Base-by-base conservation (phyloP, 1,284 basidiomycete genomes). In the Coniferiporia sulphurascens region DNA sequence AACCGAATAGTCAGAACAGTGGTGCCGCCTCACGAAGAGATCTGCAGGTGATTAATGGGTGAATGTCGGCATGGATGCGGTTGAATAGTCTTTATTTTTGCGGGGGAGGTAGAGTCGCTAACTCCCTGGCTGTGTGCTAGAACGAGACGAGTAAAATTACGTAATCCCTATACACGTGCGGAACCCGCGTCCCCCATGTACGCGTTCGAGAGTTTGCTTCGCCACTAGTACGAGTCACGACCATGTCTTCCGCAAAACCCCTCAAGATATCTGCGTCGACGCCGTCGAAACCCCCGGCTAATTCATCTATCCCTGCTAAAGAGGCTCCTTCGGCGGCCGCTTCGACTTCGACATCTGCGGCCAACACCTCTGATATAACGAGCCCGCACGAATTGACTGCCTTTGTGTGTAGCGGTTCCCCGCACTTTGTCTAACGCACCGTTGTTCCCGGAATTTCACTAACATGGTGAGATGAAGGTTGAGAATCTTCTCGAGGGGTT, bases 311-410 rank as follows among this genome's bases (percentile, higher is more conserved):
- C 13, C 58, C 61, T 15, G 56, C 58, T 12, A 55, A 58, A 19
- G 56, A 58, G 22, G 38, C 38, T 10, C 36, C 48, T 8, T 5
- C 50, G 17, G 36, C 59, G 19, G 19, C 34, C 17, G 49, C 22
- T n/a, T 45, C 53, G 19, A 35, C 50, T 17, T 57, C 59, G 17
- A 46, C 77, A 44, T 56, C 59, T 46, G 52, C 61, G 41, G 21
- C 59, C 19, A 75, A 73, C 55, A 74, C 80, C 3, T 70, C 72
- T 57, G 86, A 89, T 66, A 89, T 89, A 48, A 89, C 88, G 1
- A 89, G 87, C 65, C 89, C 89, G 2, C 89, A 92, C 69, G 89
- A 92, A 67, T 72, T 92, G 63, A 92, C 90, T 27, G 88, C 87
- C 27, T 92, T 90, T 72, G 90, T 91, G 70, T 70, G 85, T 77